A percentile compares a stretch with the other conserved stretches of the same genome.
Conservation (phyloP, 257 asterid genomes). For the Rehmannia glutinosa region DNA sequence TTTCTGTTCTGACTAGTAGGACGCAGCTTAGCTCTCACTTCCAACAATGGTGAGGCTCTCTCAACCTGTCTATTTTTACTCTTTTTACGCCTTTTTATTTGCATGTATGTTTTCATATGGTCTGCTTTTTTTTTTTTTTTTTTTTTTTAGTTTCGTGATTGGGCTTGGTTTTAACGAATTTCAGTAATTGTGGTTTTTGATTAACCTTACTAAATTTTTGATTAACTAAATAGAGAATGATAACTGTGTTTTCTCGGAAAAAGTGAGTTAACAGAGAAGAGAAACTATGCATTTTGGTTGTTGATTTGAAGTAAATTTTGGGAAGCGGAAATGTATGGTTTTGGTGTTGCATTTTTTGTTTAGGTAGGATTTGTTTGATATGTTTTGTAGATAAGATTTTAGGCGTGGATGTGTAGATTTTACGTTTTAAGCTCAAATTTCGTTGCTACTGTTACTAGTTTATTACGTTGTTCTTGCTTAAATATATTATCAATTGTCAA, state of each 20-base stretch:
- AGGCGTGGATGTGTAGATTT: neutral
- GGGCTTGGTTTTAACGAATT: neutral
- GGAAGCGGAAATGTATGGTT: neutral
- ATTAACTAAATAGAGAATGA: neutral
- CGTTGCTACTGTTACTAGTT: too few species aligned
- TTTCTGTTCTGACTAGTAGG: neutral
- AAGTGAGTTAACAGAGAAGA: neutral
- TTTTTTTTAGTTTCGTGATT: too few species aligned
- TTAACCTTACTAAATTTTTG: neutral
- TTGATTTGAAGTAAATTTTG: neutral
- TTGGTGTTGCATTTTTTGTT: neutral
- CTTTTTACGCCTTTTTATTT: neutral
- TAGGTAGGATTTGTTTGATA: neutral
- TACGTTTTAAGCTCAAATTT: neutral
- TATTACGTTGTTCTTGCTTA: too few species aligned
- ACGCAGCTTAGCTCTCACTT: conserved; percentile 15
- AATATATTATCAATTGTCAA: too few species aligned
- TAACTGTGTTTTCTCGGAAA: neutral
- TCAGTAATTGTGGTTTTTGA: neutral
- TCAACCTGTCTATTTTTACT: neutral
- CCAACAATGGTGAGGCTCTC: conserved; percentile 24
- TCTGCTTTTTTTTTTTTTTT: too few species aligned
- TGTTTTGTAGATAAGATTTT: neutral
- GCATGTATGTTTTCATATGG: neutral
- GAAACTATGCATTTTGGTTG: neutral